Percentiles rank a stretch among this genome's conserved stretches.
These are phyloP conservation scores for Trypanosoma caninum DNA, from an alignment of 208 protist species.

Conservation along the genomic window DNA sequence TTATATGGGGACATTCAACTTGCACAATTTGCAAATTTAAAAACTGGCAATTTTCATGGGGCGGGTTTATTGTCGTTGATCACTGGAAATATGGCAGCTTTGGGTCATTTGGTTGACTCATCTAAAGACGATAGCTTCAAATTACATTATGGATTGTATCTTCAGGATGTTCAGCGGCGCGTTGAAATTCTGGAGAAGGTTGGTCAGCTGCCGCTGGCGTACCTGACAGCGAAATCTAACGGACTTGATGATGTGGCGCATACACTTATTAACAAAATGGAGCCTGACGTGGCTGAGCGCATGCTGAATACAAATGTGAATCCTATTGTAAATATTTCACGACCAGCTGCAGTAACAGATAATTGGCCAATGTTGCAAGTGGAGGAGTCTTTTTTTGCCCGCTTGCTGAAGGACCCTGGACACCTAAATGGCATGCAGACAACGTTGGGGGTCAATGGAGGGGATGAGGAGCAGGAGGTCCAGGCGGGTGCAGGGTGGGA, in stretches of 20 bases:
- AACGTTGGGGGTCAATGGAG: conserved; percentile 26
- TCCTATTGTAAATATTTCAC: conserved; percentile 15
- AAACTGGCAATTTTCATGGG: conserved; percentile 91
- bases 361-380: conserved; percentile 86
- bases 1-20: conserved; percentile 95
- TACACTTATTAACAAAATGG: conserved; percentile 42
- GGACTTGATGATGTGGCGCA: conserved; percentile 82
- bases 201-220: conserved; percentile 87
- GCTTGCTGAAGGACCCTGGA: conserved; percentile 64
- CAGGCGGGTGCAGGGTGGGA: conserved; percentile 46
- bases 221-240: conserved; percentile 82
- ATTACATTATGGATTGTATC: conserved; percentile 94
- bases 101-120: conserved; percentile 92
- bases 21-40: conserved; percentile 94
- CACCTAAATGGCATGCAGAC: conserved; percentile 38
- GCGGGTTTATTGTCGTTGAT: conserved; percentile 95
- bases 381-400: conserved; percentile 72
- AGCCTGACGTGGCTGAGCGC: conserved; percentile 42
- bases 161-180: conserved; percentile 88
- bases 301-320: conserved; percentile 24
- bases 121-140: conserved; percentile 74
- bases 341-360: conserved; percentile 33
- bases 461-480: conserved; percentile 30
- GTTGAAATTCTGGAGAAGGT: conserved; percentile 73
- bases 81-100: conserved; percentile 94